Conservation (phyloP, 2,329 filamentous ascomycete species). For the Myriosclerotinia curreyana region DNA sequence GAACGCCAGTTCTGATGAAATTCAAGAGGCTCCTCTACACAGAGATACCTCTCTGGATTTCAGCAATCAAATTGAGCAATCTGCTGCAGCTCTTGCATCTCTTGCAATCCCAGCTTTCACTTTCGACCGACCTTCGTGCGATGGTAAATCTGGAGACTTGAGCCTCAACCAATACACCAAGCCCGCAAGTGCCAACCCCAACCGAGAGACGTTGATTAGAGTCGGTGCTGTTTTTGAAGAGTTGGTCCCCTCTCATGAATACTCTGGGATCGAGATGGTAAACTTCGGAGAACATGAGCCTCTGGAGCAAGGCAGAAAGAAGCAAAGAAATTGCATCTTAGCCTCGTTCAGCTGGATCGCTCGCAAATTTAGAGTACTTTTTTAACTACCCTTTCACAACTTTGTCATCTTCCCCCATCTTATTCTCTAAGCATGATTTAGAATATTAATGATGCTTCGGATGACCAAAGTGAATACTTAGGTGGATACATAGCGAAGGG, state of each 20-base stretch:
- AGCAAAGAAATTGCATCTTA: background rate
- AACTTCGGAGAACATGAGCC: background rate
- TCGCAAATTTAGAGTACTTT: background rate
- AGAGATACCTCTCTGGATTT: background rate
- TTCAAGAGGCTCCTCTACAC: background rate
- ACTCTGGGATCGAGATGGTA: too few relatives aligned
- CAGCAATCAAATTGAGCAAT: background rate
- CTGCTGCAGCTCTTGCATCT: background rate
- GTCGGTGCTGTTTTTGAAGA: background rate
- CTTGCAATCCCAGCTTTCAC: background rate
- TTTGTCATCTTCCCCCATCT: too few relatives aligned
- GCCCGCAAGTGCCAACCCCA: background rate
- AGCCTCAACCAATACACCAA: background rate
- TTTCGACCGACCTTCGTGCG: background rate
- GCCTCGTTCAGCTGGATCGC: background rate
- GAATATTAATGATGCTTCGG: too few relatives aligned
- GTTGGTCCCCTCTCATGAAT: too few relatives aligned
- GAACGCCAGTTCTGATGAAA: background rate
- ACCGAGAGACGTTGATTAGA: background rate
- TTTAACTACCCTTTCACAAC: background rate
- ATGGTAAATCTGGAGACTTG: background rate
- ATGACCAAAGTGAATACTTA: background rate
- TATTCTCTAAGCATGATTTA: background rate
- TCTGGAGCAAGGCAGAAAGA: too few relatives aligned
- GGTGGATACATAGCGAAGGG: background rate